Percentiles rank a stretch among this genome's conserved stretches.
phyloP scores from a whole-genome alignment of 805 yeast species.

The Candida dendrica region DNA sequence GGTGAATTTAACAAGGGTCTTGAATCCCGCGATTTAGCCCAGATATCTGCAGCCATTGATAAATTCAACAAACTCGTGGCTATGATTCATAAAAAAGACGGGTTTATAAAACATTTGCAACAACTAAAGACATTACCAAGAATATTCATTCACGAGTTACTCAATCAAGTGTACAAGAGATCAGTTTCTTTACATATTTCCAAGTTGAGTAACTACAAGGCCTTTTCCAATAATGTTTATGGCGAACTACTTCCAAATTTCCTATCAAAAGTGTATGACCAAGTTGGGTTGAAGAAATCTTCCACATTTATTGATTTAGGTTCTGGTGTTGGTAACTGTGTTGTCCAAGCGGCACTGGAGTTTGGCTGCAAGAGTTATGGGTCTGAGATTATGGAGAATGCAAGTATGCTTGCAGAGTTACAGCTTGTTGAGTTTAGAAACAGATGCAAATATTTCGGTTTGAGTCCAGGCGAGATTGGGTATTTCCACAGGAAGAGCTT shows the following conservation, averaged over 20 bases:
- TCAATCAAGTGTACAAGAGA: slow-evolving; percentile 68
- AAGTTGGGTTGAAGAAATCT: slow-evolving; percentile 46
- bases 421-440: slow-evolving; percentile 54
- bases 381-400: slow-evolving; percentile 82
- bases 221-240: slow-evolving; percentile 85
- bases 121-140: slow-evolving; percentile 27
- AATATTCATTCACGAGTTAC: slow-evolving; percentile 54
- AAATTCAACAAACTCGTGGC: slow-evolving; percentile 37
- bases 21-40: slow-evolving; percentile 21
- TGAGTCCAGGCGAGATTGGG: slow-evolving; percentile 46
- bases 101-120: slow-evolving; percentile 24
- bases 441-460: slow-evolving; percentile 58
- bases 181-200: slow-evolving; percentile 69
- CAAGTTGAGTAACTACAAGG: slow-evolving; percentile 63
- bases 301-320: slow-evolving; percentile 81
- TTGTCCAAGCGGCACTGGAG: slow-evolving; percentile 82
- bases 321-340: slow-evolving; percentile 91
- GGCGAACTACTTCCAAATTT: slow-evolving; percentile 85
- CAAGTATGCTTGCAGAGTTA: slow-evolving; percentile 55
- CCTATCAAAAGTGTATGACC: slow-evolving; percentile 54
- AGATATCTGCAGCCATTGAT: slow-evolving; percentile 26
- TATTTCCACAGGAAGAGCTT: slow-evolving; percentile 67
- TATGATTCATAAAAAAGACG: slow-evolving; percentile 25
- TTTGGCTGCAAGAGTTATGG: slow-evolving; percentile 83
- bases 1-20: slow-evolving; percentile 30